Percentiles rank a stretch among this genome's conserved stretches.
These are phyloP conservation scores for Babjeviella inositovora DNA, from an alignment of 805 yeast species.

Conservation along the genomic window DNA sequence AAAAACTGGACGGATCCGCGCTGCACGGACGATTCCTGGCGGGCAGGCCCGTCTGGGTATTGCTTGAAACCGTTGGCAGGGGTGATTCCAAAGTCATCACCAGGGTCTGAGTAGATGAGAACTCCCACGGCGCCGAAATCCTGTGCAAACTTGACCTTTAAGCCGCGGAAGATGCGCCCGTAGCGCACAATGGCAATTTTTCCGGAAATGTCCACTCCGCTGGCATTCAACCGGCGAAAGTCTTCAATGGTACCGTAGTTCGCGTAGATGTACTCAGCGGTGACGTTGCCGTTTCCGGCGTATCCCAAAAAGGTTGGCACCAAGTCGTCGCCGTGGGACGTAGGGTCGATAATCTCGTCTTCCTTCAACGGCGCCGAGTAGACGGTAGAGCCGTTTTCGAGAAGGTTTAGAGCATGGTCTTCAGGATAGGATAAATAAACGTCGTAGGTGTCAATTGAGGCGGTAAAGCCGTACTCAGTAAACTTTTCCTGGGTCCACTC, in stretches of 20 bases:
- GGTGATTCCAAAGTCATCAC: conserved; percentile 37
- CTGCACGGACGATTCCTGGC: conserved; percentile 64
- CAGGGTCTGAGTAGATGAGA: conserved; percentile 54
- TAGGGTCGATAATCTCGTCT: conserved; percentile 29
- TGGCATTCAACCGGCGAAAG: conserved; percentile 24
- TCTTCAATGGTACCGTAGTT: conserved; percentile 56
- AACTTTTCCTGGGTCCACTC: conserved; percentile 46
- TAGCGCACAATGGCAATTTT: conserved; percentile 55
- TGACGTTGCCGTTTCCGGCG: conserved; percentile 61
- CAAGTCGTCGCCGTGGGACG: conserved; percentile 23
- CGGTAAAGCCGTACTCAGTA: conserved; percentile 39
- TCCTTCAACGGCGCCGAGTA: conserved; percentile 39
- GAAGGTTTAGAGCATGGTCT: conserved; percentile 30
- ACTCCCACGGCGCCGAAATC: conserved; percentile 56
- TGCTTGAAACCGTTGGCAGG: conserved; percentile 41
- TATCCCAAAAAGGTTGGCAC: conserved; percentile 69
- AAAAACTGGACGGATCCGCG: conserved; percentile 61
- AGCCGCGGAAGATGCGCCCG: conserved; percentile 53
- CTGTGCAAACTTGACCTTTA: conserved; percentile 66
- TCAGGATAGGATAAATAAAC: conserved; percentile 51
- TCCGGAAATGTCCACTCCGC: conserved; percentile 34
- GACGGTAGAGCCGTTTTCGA: conserved; percentile 9
- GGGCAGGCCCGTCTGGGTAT: conserved; percentile 65
- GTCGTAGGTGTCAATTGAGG: conserved; percentile 38
- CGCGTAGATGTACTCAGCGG: conserved; percentile 48